Percentiles rank a stretch among this genome's conserved stretches.
Conservation (phyloP, 106 monocot species). For the Hemerocallis citrina region DNA sequence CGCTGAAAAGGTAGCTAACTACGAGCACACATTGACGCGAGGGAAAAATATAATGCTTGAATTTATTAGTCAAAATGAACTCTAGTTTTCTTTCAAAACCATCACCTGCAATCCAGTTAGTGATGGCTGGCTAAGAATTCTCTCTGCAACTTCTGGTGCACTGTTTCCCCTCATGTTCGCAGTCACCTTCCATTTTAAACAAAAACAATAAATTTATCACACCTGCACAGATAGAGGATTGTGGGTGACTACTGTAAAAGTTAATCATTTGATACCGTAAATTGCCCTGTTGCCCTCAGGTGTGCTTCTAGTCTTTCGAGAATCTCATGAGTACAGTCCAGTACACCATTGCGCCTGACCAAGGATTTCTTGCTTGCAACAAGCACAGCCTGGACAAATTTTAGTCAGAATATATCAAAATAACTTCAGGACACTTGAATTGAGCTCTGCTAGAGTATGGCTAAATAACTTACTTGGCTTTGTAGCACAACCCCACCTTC, state of each 20-base stretch:
- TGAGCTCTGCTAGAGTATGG: not conserved
- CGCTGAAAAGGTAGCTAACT: too few species aligned
- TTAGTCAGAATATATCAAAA: not conserved
- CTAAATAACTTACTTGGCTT: slow-evolving; percentile 49
- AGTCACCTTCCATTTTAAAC: slow-evolving; percentile 45
- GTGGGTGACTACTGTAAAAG: not conserved
- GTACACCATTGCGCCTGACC: slow-evolving; percentile 59
- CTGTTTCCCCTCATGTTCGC: slow-evolving; percentile 94
- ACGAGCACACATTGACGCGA: too few species aligned
- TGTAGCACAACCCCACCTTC: slow-evolving; percentile 78
- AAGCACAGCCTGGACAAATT: slow-evolving; percentile 71
- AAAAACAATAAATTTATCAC: not conserved
- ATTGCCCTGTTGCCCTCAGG: slow-evolving; percentile 62
- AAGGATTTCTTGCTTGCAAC: slow-evolving; percentile 84
- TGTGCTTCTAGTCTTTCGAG: slow-evolving; percentile 97
- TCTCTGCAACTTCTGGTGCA: slow-evolving; percentile 83
- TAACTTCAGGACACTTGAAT: not conserved
- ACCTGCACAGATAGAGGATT: not conserved
- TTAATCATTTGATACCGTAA: slow-evolving; percentile 48
- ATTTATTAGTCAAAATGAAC: too few species aligned
- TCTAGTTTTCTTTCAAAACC: not conserved
- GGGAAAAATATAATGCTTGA: too few species aligned
- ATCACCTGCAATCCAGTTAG: slow-evolving; percentile 86
- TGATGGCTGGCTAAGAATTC: slow-evolving; percentile 75
- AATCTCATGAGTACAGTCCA: slow-evolving; percentile 90